phyloP scores from a whole-genome alignment of 169 alveolate genomes.

The Cryptosporidium xiaoi region DNA sequence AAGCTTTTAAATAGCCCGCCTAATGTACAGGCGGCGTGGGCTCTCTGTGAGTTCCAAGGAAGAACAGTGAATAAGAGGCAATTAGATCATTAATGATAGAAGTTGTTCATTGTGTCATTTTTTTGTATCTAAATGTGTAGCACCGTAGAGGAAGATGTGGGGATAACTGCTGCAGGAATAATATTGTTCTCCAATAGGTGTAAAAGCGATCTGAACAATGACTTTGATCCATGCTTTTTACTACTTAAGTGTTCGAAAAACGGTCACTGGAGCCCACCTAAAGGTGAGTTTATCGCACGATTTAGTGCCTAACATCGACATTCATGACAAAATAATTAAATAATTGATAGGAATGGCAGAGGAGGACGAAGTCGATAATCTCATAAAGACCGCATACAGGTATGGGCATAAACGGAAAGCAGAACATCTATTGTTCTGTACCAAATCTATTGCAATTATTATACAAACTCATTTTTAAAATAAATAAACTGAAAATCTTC shows the following conservation, averaged over 20 bases:
- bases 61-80: too few species aligned
- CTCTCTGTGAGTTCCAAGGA: too few species aligned
- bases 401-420: background rate
- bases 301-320: background rate
- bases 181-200: slow-evolving; percentile 13
- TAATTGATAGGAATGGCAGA: slow-evolving; percentile 34
- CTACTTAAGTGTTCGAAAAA: slow-evolving; percentile 43
- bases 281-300: background rate
- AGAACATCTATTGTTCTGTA: background rate
- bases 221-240: slow-evolving; percentile 36
- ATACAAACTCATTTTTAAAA: background rate
- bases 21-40: too few species aligned
- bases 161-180: slow-evolving; percentile 58
- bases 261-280: slow-evolving; percentile 71
- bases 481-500: too few species aligned
- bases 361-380: slow-evolving; percentile 9
- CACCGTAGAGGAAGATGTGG: too few species aligned
- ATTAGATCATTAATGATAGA: too few species aligned
- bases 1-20: too few species aligned
- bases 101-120: too few species aligned
- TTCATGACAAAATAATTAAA: background rate
- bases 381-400: slow-evolving; percentile 63
- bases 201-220: background rate
- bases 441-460: background rate
- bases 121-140: too few species aligned